Evolutionary conservation across 169 alveolate genomes (phyloP), one percentile per base, ranked within the genome.

Genomic region (Eimeria maxima): DNA sequence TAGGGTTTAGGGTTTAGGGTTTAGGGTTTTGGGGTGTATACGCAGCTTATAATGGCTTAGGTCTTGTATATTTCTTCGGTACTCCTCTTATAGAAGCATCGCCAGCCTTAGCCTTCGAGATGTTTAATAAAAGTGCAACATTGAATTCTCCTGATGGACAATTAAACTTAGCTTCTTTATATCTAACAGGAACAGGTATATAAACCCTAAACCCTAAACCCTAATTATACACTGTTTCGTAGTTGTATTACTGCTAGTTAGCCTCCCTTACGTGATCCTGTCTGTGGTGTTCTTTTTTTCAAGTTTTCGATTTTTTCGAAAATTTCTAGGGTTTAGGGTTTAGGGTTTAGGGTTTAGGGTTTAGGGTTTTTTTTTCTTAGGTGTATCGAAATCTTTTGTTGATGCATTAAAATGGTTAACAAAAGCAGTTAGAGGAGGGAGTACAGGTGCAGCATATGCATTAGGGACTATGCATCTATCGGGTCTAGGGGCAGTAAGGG

Each of bases 391-490:
- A 16, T 78, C 89, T 3, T 78, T 78, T 45, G 89, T 78, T 2
- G 89, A 78, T 33, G 89, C 89, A 24, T 42, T 78, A 24, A 78
- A 78, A 69, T 78, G 95, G 80, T 60, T 91, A 47, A 92, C 97
- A 22, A 96, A 90, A 69, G 97, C 97, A 50, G 92, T 97, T 6
- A 96, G 95, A 24, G 90, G 96, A 2, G 97, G 97, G 53, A 96
- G 95, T 90, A 97, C 97, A 6, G 97, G 97, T 2, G 97, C 97
- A 0, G 97, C 97, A 47, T 97, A 97, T 74, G 93, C 97, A 14
- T 86, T 97, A 50, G 97, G 97, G 1, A 92, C 96, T 67, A 97
- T 97, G 97, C 97, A 97, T 67, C 97, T 97, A 63, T 94, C 96
- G 45, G 97, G 97, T 65, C 84, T 94, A 24, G 97, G 97, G 84